Percentiles rank a stretch among this genome's conserved stretches.
These are phyloP conservation scores for Herpotrichia juniperi DNA, from an alignment of 2,329 filamentous ascomycete species.

Conservation along the genomic window DNA sequence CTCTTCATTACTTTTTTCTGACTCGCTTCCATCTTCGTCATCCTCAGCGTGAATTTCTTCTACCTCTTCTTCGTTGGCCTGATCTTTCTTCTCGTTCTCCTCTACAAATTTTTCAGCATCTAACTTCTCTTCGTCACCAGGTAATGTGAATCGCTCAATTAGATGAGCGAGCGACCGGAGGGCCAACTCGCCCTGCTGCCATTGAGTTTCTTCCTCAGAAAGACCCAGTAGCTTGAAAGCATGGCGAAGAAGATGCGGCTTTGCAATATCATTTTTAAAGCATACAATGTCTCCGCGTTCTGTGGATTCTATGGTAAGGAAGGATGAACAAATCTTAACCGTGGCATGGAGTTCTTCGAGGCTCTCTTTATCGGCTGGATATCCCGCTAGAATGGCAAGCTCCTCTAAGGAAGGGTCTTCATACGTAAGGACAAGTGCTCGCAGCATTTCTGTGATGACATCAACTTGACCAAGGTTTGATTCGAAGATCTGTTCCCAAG, in stretches of 20 bases:
- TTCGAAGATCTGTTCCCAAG: constrained; percentile 5
- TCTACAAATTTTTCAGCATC: background rate
- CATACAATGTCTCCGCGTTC: constrained; percentile 1
- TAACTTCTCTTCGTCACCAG: background rate
- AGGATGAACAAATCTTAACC: constrained; percentile 2
- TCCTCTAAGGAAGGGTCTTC: constrained; percentile 10
- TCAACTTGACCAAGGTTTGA: background rate
- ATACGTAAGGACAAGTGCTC: constrained; percentile 4
- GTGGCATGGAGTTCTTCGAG: constrained; percentile 3
- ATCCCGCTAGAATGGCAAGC: constrained; percentile 4
- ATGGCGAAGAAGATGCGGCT: constrained; percentile 8
- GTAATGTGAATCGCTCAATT: constrained; percentile 3
- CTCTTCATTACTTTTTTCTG: background rate
- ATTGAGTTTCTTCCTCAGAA: constrained; percentile 8
- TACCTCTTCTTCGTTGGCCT: constrained; percentile 2
- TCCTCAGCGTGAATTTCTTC: constrained; percentile 2
- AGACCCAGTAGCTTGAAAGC: constrained; percentile 3
- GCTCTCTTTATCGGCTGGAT: background rate
- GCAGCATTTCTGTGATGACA: constrained; percentile 7
- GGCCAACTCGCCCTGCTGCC: constrained; percentile 11
- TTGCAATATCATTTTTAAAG: constrained; percentile 9
- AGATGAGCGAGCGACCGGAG: constrained; percentile 6
- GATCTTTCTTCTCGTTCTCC: constrained; percentile 4
- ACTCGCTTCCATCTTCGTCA: constrained; percentile 4
- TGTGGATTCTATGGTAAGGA: background rate